These are phyloP conservation scores for Aspergillus cejpii DNA, from an alignment of 2,329 filamentous ascomycete species.

Conservation along the genomic window DNA sequence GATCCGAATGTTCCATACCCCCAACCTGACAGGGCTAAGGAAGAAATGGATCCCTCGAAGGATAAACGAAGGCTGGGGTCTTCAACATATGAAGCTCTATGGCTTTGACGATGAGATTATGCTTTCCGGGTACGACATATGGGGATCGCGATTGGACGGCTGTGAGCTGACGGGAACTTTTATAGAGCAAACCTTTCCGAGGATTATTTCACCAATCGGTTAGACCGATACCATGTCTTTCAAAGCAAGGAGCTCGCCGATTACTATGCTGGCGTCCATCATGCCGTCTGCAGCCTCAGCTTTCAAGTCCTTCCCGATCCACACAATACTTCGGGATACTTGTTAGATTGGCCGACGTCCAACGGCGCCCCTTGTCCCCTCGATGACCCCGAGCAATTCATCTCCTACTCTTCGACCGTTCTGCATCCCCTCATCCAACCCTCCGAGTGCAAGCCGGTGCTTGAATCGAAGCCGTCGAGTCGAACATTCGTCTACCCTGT, in stretches of 20 bases:
- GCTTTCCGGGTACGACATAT: slow-evolving; percentile 63
- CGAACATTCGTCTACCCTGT: slow-evolving; percentile 79
- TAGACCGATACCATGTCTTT: slow-evolving; percentile 92
- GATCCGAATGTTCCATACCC: slow-evolving; percentile 96
- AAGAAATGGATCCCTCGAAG: slow-evolving; percentile 79
- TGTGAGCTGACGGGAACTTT: slow-evolving; percentile 10
- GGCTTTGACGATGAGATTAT: slow-evolving; percentile 94
- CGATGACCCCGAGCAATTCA: slow-evolving; percentile 61
- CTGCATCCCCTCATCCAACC: slow-evolving; percentile 62
- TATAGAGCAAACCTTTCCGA: slow-evolving; percentile 72
- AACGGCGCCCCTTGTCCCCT: slow-evolving; percentile 74
- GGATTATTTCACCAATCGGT: slow-evolving; percentile 93
- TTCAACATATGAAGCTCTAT: slow-evolving; percentile 99
- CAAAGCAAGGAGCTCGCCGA: slow-evolving; percentile 69
- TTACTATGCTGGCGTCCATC: slow-evolving; percentile 73
- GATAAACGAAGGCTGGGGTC: slow-evolving; percentile 95
- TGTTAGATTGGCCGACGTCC: slow-evolving; percentile 63
- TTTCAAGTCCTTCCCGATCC: slow-evolving; percentile 63
- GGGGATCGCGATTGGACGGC: not conserved
- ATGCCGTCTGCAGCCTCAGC: slow-evolving; percentile 70
- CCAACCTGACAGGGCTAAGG: slow-evolving; percentile 78
- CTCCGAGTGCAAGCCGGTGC: slow-evolving; percentile 27
- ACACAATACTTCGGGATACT: slow-evolving; percentile 43
- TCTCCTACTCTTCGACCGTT: slow-evolving; percentile 59
- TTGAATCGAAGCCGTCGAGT: slow-evolving; percentile 33